These are phyloP conservation scores for Diaporthe aspalathi DNA, from an alignment of 2,329 filamentous ascomycete species.

Conservation along the genomic window DNA sequence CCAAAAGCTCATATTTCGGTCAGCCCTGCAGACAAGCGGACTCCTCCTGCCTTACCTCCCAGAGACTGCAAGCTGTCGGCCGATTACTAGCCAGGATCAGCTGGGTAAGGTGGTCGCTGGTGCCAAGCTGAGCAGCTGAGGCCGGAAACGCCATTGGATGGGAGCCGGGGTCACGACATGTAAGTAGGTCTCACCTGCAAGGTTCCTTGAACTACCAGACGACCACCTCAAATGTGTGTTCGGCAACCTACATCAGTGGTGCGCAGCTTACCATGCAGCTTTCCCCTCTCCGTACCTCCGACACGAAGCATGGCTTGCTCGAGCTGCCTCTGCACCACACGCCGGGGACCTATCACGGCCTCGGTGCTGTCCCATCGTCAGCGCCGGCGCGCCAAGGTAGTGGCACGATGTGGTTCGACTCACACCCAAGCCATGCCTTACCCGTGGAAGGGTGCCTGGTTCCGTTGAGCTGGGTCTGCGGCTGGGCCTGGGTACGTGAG, in stretches of 20 bases:
- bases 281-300: neutral
- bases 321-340: neutral
- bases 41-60: conserved; percentile 1
- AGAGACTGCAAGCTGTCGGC: conserved; percentile 17
- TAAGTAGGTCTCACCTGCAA: conserved; percentile 28
- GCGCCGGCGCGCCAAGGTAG: conserved; percentile 17
- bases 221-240: conserved; percentile 15
- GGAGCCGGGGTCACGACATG: conserved; percentile 26
- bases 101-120: neutral
- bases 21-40: conserved; percentile 27
- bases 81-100: conserved; percentile 24
- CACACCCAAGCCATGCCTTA: neutral
- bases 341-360: conserved; percentile 23
- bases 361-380: conserved; percentile 11
- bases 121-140: conserved; percentile 28
- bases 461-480: conserved; percentile 28
- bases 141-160: conserved; percentile 6
- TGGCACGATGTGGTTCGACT: conserved; percentile 11
- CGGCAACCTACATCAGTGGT: conserved; percentile 32
- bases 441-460: conserved; percentile 27
- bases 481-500: neutral
- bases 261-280: conserved; percentile 32
- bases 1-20: neutral
- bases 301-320: conserved; percentile 30
- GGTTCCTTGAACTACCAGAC: conserved; percentile 24